These are phyloP conservation scores for Pichia sp. DNA, from an alignment of 1,139 yeast species.

Conservation along the genomic window DNA sequence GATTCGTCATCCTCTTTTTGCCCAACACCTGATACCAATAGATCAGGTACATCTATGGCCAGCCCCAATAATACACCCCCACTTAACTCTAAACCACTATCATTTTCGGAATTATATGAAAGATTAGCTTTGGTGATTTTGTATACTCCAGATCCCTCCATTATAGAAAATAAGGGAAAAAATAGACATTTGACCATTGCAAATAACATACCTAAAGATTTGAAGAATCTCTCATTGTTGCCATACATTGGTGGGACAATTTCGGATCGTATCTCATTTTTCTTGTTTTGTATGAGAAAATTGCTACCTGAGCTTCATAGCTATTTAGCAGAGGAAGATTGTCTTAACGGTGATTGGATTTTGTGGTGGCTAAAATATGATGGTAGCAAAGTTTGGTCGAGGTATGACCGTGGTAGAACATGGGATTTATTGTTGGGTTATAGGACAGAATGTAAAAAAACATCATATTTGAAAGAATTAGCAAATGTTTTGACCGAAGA, in stretches of 20 bases:
- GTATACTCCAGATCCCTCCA: slow-evolving; percentile 52
- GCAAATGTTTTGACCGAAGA: slow-evolving; percentile 14
- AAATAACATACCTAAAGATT: slow-evolving; percentile 3
- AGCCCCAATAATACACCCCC: slow-evolving; percentile 13
- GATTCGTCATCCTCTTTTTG: slow-evolving; percentile 13
- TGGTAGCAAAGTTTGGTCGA: slow-evolving; percentile 84
- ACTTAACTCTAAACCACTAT: slow-evolving; percentile 28
- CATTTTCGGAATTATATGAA: slow-evolving; percentile 66
- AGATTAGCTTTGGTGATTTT: slow-evolving; percentile 65
- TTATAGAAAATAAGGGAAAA: slow-evolving; percentile 1
- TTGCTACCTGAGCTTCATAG: slow-evolving; percentile 69
- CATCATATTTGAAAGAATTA: slow-evolving; percentile 19
- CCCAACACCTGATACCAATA: slow-evolving; percentile 14
- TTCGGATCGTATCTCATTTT: slow-evolving; percentile 64
- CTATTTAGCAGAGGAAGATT: slow-evolving; percentile 76
- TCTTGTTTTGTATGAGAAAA: slow-evolving; percentile 56
- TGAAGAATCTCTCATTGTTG: slow-evolving; percentile 8
- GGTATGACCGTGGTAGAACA: slow-evolving; percentile 73
- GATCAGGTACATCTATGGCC: slow-evolving; percentile 11
- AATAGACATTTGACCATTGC: not conserved
- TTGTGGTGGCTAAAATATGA: slow-evolving; percentile 93
- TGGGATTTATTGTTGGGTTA: slow-evolving; percentile 88
- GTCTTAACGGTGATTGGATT: slow-evolving; percentile 82
- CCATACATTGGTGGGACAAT: slow-evolving; percentile 48
- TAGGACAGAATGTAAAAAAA: slow-evolving; percentile 39